Evolutionary conservation across 495 filamentous ascomycete species (phyloP).

Genomic region (Penicillium coffeae): DNA sequence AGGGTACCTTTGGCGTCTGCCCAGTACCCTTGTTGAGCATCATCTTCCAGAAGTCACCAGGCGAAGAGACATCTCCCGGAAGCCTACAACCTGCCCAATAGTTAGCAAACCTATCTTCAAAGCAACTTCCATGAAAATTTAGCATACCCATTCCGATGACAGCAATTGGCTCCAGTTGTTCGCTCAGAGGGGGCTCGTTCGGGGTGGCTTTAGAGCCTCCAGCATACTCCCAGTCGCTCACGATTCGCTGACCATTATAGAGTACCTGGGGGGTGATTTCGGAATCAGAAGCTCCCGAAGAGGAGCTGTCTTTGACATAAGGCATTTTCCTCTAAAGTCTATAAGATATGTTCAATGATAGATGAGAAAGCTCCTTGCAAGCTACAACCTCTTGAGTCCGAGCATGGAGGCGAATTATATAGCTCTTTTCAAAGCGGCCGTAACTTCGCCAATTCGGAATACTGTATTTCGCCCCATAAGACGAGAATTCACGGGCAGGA

Average conservation of each 20-base stretch:
- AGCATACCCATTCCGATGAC: not conserved
- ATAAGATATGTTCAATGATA: no score
- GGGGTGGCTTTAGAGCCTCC: not conserved
- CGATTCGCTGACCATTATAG: not conserved
- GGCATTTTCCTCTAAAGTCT: not conserved
- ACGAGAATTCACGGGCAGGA: not conserved
- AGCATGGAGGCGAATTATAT: not conserved
- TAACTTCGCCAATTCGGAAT: not conserved
- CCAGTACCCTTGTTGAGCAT: not conserved
- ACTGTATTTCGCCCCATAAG: not conserved
- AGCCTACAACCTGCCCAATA: not conserved
- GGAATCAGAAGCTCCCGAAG: not conserved
- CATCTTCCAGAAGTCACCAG: not conserved
- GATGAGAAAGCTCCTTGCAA: no score
- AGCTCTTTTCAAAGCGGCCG: not conserved
- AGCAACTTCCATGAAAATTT: not conserved
- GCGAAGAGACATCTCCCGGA: not conserved
- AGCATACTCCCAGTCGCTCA: not conserved
- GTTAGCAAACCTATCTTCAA: not conserved
- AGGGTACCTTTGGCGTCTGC: not conserved
- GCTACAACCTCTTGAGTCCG: not conserved
- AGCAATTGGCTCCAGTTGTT: constrained; percentile 1
- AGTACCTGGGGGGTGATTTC: not conserved
- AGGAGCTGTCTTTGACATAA: not conserved
- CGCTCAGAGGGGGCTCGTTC: not conserved